Base-by-base conservation (phyloP, 1,284 basidiomycete species). In the Baeospora myosura region DNA sequence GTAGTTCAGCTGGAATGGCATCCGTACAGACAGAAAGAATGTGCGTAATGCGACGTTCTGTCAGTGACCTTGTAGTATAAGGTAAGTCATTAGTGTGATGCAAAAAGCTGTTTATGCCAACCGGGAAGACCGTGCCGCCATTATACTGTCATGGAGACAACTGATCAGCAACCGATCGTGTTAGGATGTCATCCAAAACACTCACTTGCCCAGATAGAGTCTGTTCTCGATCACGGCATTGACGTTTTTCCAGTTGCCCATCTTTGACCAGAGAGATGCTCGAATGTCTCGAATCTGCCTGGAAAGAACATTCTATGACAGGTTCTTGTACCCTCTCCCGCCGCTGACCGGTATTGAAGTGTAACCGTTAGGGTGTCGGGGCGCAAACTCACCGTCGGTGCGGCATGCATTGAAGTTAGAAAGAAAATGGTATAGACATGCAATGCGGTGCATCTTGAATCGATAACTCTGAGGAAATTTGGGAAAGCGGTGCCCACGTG, bases 131-230 rank as follows among this genome's bases (percentile, higher is more conserved):
- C 73, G 73, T 32, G 83, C 84, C 40, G 83, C 81, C 51, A 74
- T 68, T 50, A 86, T 69, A 57, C 83, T 87, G 57, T n/a, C 52
- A 43, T 40, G 42, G 41, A 32, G 38, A 41, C 41, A 46, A 25
- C 14, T 38, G 22, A 17, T 16, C 21, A 32, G 29, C 14, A 36
- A 23, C 18, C 11, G 12, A 34, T 20, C 10, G 5, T 10, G 41
- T 50, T 43, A 55, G 46, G 53, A 54, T 38, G 37, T 14, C 14
- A 18, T 21, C n/a, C 22, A 46, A 52, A 38, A 28, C 17, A 51
- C 84, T 64, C 54, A 87, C 83, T 85, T 87, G 64, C 84, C 84
- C 57, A 88, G 64, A 64, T 71, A 86, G 60, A 87, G 71, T 58
- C 66, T 75, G 53, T 71, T 71, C 40, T 78, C 72, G 58, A 87